Base-by-base conservation (phyloP, 441 rosid species). In the Pelargonium myrrhifolium region DNA sequence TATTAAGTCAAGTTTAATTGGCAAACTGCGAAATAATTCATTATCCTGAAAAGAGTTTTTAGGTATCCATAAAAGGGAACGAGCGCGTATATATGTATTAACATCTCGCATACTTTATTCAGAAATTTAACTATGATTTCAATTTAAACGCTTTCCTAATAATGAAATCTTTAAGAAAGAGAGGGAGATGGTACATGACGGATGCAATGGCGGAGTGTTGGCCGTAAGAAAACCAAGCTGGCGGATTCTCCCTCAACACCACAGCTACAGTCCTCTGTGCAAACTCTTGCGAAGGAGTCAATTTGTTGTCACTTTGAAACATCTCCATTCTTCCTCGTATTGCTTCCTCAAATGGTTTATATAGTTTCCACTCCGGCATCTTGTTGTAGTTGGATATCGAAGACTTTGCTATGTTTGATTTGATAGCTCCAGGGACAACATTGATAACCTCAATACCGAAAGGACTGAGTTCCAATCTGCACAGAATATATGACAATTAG, bases 321-420 rank as follows among this genome's bases (percentile, higher is more conserved):
- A 86, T 22, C 31, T 75, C 39, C 4, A 93, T 88, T 64, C 98
- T 82, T 40, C 75, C 84, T 65, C 74, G 82, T 60, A 89, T 89
- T 24, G 75, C 88, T 45, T 74, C 80, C 74, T 84, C 93, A 22
- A 72, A 90, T 75, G 87, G 88, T 74, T 85, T 87, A 78, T 78
- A 90, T 66, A 89, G 73, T 74, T 86, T 86, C 90, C 85, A 86
- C 65, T 90, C 95, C 0, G 96, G 92, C 90, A 90, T 79, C 74
- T 66, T 64, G 62, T 76, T 79, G 84, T 81, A 83, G 78, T 43
- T 80, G 0, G 82, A 74, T 24, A 74, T 5, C 9, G 92, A 90
- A 47, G 91, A 79, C 68, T 78, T 82, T 55, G 85, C 94, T 14
- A 87, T 78, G 82, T 93, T 93, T 17, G 97, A 84, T 68, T 72